These are phyloP conservation scores for Candida mesenterica DNA, from an alignment of 1,139 yeast species.

Conservation along the genomic window DNA sequence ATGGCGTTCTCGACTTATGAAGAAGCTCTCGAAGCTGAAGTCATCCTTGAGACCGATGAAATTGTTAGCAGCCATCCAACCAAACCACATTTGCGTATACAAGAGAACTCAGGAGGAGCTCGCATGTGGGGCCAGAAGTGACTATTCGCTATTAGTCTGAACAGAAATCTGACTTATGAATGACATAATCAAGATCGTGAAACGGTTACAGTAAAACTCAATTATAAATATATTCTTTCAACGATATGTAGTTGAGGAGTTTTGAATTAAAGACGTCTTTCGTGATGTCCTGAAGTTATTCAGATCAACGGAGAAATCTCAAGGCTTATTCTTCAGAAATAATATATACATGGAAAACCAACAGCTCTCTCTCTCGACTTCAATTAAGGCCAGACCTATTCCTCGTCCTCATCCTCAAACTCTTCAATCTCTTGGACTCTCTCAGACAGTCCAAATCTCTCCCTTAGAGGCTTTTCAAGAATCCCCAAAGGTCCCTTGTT, in stretches of 20 bases:
- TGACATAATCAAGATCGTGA: too few relatives aligned
- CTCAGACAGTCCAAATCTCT: slow-evolving; percentile 38
- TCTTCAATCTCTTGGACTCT: slow-evolving; percentile 41
- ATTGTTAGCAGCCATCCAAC: slow-evolving; percentile 5
- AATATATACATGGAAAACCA: too few relatives aligned
- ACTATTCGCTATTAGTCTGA: neutral
- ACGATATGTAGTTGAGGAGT: too few relatives aligned
- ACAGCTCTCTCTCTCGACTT: too few relatives aligned
- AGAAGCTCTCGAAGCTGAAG: slow-evolving; percentile 5
- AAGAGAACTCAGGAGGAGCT: slow-evolving; percentile 4
- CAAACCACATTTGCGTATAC: slow-evolving; percentile 9
- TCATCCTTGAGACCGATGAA: slow-evolving; percentile 1
- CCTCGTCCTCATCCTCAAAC: slow-evolving; percentile 43
- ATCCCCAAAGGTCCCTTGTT: slow-evolving; percentile 45
- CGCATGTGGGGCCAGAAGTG: slow-evolving; percentile 4
- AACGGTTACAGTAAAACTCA: too few relatives aligned
- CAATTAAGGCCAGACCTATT: slow-evolving; percentile 16
- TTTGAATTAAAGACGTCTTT: too few relatives aligned
- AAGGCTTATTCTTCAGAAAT: too few relatives aligned
- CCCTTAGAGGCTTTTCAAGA: slow-evolving; percentile 39
- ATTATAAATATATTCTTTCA: too few relatives aligned
- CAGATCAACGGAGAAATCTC: too few relatives aligned
- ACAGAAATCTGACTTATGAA: too few relatives aligned
- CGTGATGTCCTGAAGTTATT: too few relatives aligned
- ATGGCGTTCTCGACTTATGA: neutral